Conservation (phyloP, 352 stramenopile species). For the Globisporangium takayamanum region DNA sequence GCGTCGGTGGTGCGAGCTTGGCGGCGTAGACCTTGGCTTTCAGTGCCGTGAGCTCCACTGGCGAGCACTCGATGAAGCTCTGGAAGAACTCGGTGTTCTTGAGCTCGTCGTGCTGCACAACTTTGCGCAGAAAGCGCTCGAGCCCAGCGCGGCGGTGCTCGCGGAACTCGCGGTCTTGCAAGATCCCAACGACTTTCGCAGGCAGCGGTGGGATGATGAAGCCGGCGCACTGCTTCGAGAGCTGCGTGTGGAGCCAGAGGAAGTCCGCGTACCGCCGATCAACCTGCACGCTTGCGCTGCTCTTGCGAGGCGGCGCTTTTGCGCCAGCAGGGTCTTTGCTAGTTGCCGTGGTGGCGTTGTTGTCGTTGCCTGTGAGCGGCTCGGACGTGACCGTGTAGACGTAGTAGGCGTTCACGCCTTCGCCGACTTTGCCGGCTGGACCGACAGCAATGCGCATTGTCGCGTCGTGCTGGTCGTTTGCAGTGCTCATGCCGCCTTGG, state of each 20-base stretch:
- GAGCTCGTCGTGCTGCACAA: constrained; percentile 72
- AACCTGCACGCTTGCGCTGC: constrained; percentile 24
- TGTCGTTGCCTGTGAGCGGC: constrained; percentile 23
- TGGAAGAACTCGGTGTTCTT: constrained; percentile 58
- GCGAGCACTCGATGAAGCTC: constrained; percentile 69
- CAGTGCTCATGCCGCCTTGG: neutral
- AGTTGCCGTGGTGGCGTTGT: neutral
- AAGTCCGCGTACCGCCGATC: constrained; percentile 85
- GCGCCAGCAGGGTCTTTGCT: too few relatives aligned
- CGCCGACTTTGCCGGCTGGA: constrained; percentile 64
- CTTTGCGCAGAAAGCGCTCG: constrained; percentile 77
- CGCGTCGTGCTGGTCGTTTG: constrained; percentile 1
- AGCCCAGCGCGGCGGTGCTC: constrained; percentile 66
- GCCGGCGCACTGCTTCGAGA: constrained; percentile 64
- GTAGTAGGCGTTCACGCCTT: constrained; percentile 81
- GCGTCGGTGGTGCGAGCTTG: constrained; percentile 19
- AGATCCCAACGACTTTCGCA: constrained; percentile 66
- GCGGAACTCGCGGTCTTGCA: constrained; percentile 77
- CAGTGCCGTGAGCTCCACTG: constrained; percentile 64
- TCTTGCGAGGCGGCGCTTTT: neutral
- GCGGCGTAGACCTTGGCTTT: constrained; percentile 36
- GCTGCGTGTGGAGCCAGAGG: constrained; percentile 61
- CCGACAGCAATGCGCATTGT: constrained; percentile 54
- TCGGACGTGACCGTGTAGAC: constrained; percentile 75
- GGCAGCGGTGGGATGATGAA: constrained; percentile 82